These are phyloP conservation scores for Hibiscus trionum DNA, from an alignment of 345 rosid genomes.

Conservation along the genomic window DNA sequence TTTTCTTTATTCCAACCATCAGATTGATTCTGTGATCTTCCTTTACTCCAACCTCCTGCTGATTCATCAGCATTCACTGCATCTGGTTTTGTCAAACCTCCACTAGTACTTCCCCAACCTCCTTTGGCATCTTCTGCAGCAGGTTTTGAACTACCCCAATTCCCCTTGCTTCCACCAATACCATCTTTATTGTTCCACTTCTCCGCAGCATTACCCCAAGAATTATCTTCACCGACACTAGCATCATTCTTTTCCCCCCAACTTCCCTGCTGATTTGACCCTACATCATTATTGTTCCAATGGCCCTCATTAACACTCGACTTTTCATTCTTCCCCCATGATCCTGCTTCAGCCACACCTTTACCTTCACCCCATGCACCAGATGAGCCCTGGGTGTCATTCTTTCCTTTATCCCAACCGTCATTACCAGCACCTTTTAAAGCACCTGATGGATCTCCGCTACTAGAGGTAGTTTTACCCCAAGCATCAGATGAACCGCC, in stretches of 20 bases:
- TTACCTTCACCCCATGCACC: constrained; percentile 24
- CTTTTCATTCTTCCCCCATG: constrained; percentile 19
- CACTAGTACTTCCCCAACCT: neutral
- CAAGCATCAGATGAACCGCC: constrained; percentile 32
- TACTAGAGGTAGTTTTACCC: constrained; percentile 33
- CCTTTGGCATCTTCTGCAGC: neutral
- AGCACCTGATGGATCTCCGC: constrained; percentile 20
- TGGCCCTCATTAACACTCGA: neutral
- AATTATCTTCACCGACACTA: constrained; percentile 7
- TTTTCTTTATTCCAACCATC: constrained; percentile 17
- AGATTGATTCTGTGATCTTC: constrained; percentile 5
- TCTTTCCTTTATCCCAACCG: constrained; percentile 18
- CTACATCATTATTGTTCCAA: neutral
- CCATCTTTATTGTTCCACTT: neutral
- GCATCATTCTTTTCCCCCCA: constrained; percentile 12
- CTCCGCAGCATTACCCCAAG: constrained; percentile 18
- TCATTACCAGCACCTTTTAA: constrained; percentile 15
- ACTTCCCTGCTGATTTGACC: constrained; percentile 21
- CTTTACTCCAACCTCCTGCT: neutral
- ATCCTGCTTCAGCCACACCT: constrained; percentile 15
- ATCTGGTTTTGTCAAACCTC: no score
- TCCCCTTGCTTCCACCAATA: constrained; percentile 4
- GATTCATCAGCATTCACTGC: neutral
- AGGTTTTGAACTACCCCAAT: neutral
- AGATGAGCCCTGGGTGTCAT: constrained; percentile 9